Evolutionary conservation across 2,329 filamentous ascomycete species (phyloP).

Genomic region (Colletotrichum coccodes): DNA sequence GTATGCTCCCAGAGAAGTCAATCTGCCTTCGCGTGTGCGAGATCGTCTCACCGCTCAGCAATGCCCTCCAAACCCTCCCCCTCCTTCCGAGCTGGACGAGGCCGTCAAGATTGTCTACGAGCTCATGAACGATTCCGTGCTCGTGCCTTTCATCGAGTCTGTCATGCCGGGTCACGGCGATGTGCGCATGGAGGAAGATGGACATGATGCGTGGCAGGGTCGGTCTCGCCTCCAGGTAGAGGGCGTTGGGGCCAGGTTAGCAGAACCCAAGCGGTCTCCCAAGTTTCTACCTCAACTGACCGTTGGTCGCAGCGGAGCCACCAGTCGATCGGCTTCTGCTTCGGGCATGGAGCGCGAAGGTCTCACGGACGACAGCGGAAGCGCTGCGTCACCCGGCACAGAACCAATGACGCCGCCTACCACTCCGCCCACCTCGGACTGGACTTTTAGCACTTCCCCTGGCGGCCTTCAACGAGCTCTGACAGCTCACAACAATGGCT

Average conservation of each 20-base stretch:
- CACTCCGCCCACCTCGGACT: constrained; percentile 73
- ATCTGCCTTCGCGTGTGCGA: constrained; percentile 86
- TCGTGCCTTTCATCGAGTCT: constrained; percentile 89
- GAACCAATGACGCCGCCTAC: constrained; percentile 81
- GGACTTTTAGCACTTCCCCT: constrained; percentile 61
- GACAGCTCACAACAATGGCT: constrained; percentile 65
- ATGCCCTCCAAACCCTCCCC: constrained; percentile 68
- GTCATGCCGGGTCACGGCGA: constrained; percentile 53
- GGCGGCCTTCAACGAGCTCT: constrained; percentile 65
- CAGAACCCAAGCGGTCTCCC: constrained; percentile 55
- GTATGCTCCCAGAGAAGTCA: constrained; percentile 87
- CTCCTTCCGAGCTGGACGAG: constrained; percentile 80
- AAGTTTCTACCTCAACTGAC: constrained; percentile 56
- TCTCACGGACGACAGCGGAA: constrained; percentile 73
- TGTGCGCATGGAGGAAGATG: constrained; percentile 46
- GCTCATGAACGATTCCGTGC: constrained; percentile 95
- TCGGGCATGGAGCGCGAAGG: constrained; percentile 59
- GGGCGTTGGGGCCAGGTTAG: constrained; percentile 43
- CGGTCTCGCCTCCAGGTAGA: constrained; percentile 51
- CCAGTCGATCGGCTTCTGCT: constrained; percentile 54
- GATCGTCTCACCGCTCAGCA: constrained; percentile 79
- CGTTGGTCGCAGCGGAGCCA: constrained; percentile 48
- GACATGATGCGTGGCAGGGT: constrained; percentile 47
- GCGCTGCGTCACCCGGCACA: constrained; percentile 64
- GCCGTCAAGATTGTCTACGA: constrained; percentile 92